Percentiles rank a stretch among this genome's conserved stretches.
phyloP scores from a whole-genome alignment of 352 stramenopile species.

The Albugo laibachii region DNA sequence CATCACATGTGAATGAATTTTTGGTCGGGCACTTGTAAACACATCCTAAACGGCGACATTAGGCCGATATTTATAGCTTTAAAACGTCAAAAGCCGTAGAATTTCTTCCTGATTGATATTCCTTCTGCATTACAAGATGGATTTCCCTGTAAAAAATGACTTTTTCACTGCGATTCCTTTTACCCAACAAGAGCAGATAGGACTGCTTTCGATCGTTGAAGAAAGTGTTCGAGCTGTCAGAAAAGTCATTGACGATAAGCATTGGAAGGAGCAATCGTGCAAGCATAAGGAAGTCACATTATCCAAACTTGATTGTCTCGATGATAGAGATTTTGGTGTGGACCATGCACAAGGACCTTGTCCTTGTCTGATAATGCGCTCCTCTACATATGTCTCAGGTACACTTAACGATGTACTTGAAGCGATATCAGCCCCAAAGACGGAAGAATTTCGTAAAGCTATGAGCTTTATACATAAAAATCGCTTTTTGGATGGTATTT shows the following conservation, averaged over 20 bases:
- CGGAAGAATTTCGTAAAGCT: constrained; percentile 36
- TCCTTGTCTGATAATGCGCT: constrained; percentile 41
- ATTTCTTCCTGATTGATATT: too few relatives aligned
- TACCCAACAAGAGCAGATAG: constrained; percentile 18
- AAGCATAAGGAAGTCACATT: constrained; percentile 36
- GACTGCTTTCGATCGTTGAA: constrained; percentile 24
- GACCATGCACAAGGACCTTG: constrained; percentile 4
- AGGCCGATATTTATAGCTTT: too few relatives aligned
- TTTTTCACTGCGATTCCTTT: constrained; percentile 48
- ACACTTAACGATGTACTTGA: constrained; percentile 50
- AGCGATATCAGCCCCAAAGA: constrained; percentile 30
- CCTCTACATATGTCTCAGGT: constrained; percentile 23
- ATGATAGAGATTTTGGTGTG: constrained; percentile 8
- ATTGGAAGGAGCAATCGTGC: constrained; percentile 33
- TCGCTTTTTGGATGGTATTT: constrained; percentile 37
- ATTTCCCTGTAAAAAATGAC: constrained; percentile 44
- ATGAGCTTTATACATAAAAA: constrained; percentile 45
- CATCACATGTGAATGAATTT: too few relatives aligned
- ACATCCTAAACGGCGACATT: too few relatives aligned
- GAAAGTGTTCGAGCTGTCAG: constrained; percentile 19
- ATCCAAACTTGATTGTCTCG: constrained; percentile 42
- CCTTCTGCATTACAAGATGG: constrained; percentile 12
- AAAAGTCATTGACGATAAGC: constrained; percentile 16
- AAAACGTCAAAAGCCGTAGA: too few relatives aligned
- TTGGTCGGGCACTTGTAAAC: too few relatives aligned